Base-by-base conservation (phyloP, 441 rosid genomes). In the Gossypium schwendimanii region DNA sequence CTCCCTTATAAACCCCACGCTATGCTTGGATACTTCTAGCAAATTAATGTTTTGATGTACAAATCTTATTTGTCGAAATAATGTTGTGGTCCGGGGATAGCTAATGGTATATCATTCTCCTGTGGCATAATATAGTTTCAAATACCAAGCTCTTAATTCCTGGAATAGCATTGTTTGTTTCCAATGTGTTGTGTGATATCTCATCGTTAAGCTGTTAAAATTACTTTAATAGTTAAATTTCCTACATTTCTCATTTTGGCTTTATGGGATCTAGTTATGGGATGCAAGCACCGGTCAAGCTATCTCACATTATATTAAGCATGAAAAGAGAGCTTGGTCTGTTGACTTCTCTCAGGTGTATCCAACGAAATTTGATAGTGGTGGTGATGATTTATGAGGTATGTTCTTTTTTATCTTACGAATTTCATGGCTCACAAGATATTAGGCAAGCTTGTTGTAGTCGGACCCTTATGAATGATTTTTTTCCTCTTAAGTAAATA, bases 331-430 rank as follows among this genome's bases (percentile, higher is more conserved):
- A 82, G 92, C 98, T 39, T 93, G 98, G 99, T 90, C 97, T 77
- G 92, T 96, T 82, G 98, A 96, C 87, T 96, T 96, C 76, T 93
- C 96, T 77, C 89, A 72, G 73, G 85, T 82, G 41, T 80, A 64
- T 78, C 98, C 99, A 2, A 96, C 96, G 70, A 90, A 87, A 77
- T 80, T 96, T 47, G 97, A 94, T 65, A 93, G 97, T 70, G 99
- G 97, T 83, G 88, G 98, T 68, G 99, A 96, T 81, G 97, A 95
- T 93, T 72, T 88, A 86, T 52, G 97, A 96, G 97, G 97, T 75
- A 84, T 53, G 82, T 75, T 80, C 65, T 70, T 63, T 20, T 5
- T 20, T 70, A 54, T 63, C 44, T 49, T 67, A n/a, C 60, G 17
- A 0, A 26, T 60, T 44, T 44, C 9, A 18, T 26, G 11, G 44